Percentiles rank a stretch among this genome's conserved stretches.
These are phyloP conservation scores for Rhodotorula babjevae DNA, from an alignment of 768 basidiomycete species.

Conservation along the genomic window DNA sequence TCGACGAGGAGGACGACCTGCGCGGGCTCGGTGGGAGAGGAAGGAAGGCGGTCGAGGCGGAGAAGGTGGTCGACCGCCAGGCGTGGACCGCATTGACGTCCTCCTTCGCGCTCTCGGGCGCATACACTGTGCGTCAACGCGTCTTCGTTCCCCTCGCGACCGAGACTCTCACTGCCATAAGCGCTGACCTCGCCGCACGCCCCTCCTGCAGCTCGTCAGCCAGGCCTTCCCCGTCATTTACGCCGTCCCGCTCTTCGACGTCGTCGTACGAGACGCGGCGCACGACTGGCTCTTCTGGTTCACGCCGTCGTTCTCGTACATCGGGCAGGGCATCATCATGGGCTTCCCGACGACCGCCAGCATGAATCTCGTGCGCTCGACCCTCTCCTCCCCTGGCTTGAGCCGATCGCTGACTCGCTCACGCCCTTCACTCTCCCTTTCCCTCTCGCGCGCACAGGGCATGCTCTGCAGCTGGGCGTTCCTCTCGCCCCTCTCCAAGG, in stretches of 20 bases:
- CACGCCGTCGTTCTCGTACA: conserved; percentile 82
- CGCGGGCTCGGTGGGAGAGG: conserved; percentile 46
- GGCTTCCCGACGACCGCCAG: conserved; percentile 88
- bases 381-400: neutral
- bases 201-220: conserved; percentile 60
- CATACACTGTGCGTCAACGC: conserved; percentile 69
- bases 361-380: conserved; percentile 71
- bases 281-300: conserved; percentile 90
- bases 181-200: neutral
- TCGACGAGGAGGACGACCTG: neutral
- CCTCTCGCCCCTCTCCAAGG: conserved; percentile 79
- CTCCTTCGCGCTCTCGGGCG: conserved; percentile 72
- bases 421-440: neutral
- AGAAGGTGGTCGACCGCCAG: conserved; percentile 50
- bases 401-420: too few species aligned
- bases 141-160: neutral
- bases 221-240: conserved; percentile 88
- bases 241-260: conserved; percentile 64
- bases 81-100: conserved; percentile 73
- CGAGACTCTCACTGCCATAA: neutral
- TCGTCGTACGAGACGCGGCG: conserved; percentile 75
- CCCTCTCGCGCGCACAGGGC: conserved; percentile 54
- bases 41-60: conserved; percentile 41
- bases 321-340: conserved; percentile 84
- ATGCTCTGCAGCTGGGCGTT: conserved; percentile 97